A percentile compares a stretch with the other conserved stretches of the same genome.
phyloP scores from a whole-genome alignment of 2,329 filamentous ascomycete species.

The Pseudogymnoascus sp. region DNA sequence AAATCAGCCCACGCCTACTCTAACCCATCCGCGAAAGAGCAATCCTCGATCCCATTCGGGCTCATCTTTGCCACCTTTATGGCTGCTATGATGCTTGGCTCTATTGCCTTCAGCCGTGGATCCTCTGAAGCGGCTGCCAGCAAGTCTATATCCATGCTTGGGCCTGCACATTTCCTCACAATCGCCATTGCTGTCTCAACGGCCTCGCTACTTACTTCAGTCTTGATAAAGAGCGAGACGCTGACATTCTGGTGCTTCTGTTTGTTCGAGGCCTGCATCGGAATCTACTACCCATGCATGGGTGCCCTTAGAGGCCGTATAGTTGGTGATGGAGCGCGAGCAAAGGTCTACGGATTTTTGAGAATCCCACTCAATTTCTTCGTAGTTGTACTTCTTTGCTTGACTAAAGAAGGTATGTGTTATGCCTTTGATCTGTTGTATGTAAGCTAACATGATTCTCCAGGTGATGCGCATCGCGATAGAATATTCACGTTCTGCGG shows the following conservation, averaged over 20 bases:
- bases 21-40: conserved; percentile 12
- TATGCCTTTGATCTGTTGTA: background rate
- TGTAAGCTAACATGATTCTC: conserved; percentile 8
- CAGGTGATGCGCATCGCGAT: conserved; percentile 1
- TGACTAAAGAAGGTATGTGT: conserved; percentile 36
- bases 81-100: conserved; percentile 53
- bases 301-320: conserved; percentile 46
- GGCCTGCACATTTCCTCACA: conserved; percentile 29
- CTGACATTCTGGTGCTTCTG: conserved; percentile 50
- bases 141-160: conserved; percentile 24
- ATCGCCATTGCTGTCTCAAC: conserved; percentile 34
- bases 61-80: conserved; percentile 53
- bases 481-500: conserved; percentile 8
- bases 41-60: conserved; percentile 34
- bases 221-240: conserved; percentile 36
- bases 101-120: conserved; percentile 41
- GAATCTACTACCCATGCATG: conserved; percentile 51
- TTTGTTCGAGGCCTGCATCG: conserved; percentile 49
- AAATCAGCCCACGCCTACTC: conserved; percentile 40
- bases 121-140: background rate
- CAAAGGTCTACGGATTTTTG: conserved; percentile 49
- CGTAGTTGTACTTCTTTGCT: conserved; percentile 42
- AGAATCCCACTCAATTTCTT: conserved; percentile 53
- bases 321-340: conserved; percentile 47
- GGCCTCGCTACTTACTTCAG: conserved; percentile 35